phyloP scores from a whole-genome alignment of 768 basidiomycete species.

The Pseudohyphozyma bogoriensis region DNA sequence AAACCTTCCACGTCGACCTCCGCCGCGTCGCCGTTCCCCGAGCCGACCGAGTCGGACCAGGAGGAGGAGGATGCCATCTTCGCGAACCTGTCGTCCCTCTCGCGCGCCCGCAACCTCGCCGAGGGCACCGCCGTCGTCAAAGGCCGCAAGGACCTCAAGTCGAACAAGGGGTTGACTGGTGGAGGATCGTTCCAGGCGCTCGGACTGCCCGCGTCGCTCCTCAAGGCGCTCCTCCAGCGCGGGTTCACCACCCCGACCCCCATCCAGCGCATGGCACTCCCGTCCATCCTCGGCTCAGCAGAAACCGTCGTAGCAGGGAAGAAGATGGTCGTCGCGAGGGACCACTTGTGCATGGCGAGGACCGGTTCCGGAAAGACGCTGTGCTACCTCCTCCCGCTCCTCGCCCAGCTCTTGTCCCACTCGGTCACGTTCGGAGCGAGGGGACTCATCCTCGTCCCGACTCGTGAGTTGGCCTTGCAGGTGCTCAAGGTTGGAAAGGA shows the following conservation, averaged over 20 bases:
- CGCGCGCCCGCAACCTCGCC: constrained; percentile 47
- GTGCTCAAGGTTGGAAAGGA: constrained; percentile 90
- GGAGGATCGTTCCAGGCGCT: constrained; percentile 95
- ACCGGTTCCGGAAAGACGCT: constrained; percentile 97
- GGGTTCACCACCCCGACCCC: constrained; percentile 93
- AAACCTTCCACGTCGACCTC: background rate
- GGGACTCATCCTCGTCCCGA: constrained; percentile 79
- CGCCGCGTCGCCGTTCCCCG: background rate
- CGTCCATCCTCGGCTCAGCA: constrained; percentile 73
- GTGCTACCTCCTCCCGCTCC: constrained; percentile 85
- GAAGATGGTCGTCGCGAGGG: constrained; percentile 24
- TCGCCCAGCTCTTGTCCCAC: constrained; percentile 74
- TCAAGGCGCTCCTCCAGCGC: constrained; percentile 77
- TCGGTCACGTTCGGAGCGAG: constrained; percentile 69
- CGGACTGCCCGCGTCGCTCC: constrained; percentile 73
- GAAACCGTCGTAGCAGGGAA: constrained; percentile 70
- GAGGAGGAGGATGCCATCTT: constrained; percentile 24
- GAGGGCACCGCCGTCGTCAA: constrained; percentile 66
- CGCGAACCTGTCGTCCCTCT: constrained; percentile 7
- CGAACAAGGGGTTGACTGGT: constrained; percentile 64
- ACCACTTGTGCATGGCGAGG: constrained; percentile 61
- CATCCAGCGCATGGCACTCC: constrained; percentile 84
- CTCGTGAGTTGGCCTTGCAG: constrained; percentile 88
- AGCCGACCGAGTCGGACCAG: background rate
- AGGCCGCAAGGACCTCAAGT: constrained; percentile 51